Base-by-base conservation (phyloP, 331 rosid genomes). In the Quercus lobata region DNA sequence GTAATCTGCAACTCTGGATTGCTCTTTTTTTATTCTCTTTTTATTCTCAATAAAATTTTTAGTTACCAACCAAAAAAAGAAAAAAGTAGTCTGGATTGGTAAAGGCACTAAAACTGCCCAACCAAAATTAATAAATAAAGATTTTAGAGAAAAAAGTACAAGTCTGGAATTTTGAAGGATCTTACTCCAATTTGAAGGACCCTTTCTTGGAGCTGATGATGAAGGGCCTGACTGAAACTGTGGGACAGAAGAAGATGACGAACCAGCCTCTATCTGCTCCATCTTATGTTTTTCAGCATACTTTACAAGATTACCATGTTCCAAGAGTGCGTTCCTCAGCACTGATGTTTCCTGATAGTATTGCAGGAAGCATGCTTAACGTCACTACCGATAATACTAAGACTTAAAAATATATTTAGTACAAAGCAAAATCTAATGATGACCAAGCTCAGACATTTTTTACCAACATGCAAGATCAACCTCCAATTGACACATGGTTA, bases 181-280 rank as follows among this genome's bases (percentile, higher is more conserved):
- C 98, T 90, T 82, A 91, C 95, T 82, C 79, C 78, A 80, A 46
- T 80, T 86, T 73, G 94, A 89, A 79, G 71, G 86, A 76, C 90
- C 88, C 74, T 86, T 83, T 76, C 85, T 90, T 22, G 93, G 85
- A 25, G 87, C 82, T 32, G 96, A 80, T 30, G 98, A 83, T 54
- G 92, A 85, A 11, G 91, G 78, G 56, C 83, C 76, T 0, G 88
- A 63, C 71, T 72, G 83, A 78, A 81, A 78, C 79, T 69, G 72
- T 35, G 86, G 77, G 56, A 78, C 83, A 53, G 86, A 76, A 68
- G 90, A 78, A 17, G 81, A 73, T 29, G 93, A 66, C 17, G 93
- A 32, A 79, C 82, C 88, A 25, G 87, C 78, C 2, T 89, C 93
- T 53, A 84, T 69, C 17, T 89, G 71, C 73, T 91, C 87, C 22